Percentiles rank a stretch among this genome's conserved stretches.
phyloP scores from a whole-genome alignment of 352 stramenopile species.

The Globisporangium acanthophoron region DNA sequence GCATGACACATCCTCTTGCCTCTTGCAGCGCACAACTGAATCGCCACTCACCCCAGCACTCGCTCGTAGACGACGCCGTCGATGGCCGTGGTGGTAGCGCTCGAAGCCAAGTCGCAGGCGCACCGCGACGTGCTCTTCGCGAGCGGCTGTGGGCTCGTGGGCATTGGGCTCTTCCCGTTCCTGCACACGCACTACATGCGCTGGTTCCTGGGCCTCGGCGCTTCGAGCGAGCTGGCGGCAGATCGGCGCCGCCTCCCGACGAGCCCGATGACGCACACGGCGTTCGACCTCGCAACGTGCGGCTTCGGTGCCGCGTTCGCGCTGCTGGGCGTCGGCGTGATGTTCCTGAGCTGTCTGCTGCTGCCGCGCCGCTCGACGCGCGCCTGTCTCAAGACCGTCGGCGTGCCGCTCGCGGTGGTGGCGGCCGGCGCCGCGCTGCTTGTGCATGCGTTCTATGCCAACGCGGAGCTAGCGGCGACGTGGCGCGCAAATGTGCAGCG shows the following conservation, averaged over 20 bases:
- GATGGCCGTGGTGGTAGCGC: not conserved
- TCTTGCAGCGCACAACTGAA: not conserved
- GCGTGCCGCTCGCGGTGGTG: constrained; percentile 8
- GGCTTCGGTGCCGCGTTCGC: constrained; percentile 13
- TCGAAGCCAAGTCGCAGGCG: constrained; percentile 7
- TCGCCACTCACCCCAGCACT: not conserved
- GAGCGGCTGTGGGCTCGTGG: constrained; percentile 20
- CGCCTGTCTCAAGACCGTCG: constrained; percentile 13
- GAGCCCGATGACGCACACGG: constrained; percentile 5
- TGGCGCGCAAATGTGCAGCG: not conserved
- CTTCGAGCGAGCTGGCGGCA: not conserved
- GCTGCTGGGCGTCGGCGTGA: constrained; percentile 13
- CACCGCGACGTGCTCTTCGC: constrained; percentile 26
- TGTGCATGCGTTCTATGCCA: constrained; percentile 5
- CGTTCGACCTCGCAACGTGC: constrained; percentile 16
- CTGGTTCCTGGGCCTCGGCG: not conserved
- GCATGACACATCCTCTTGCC: too few relatives aligned
- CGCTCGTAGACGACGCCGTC: not conserved
- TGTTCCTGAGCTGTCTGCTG: constrained; percentile 20
- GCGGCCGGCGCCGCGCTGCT: constrained; percentile 12
- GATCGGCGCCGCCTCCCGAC: not conserved
- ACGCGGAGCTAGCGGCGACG: not conserved
- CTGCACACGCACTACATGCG: constrained; percentile 7
- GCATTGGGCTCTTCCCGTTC: constrained; percentile 25
- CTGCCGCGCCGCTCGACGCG: constrained; percentile 7